Evolutionary conservation across 2,329 filamentous ascomycete species (phyloP), one percentile per base, ranked within the genome.

Genomic region (Colletotrichum chlorophyti): DNA sequence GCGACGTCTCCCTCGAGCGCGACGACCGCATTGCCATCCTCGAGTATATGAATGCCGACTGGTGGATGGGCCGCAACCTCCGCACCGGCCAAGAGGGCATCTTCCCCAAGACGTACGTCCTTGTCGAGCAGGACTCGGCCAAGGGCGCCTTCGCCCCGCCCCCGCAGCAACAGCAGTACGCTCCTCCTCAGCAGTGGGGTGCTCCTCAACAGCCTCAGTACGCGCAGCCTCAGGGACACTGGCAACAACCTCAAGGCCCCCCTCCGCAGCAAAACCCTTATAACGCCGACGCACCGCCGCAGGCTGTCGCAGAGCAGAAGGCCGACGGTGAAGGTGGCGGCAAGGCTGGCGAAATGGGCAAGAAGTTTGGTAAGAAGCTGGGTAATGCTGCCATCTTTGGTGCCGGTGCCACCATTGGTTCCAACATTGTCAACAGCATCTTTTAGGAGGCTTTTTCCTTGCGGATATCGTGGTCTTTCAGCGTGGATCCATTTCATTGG

Each of bases 31-130:
- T 98, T 65, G 83, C 86, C 58, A 90, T 98, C 19, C 85, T 87
- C 64, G 91, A 97, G 76, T 93, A 96, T 79, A 95, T 97, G 89
- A 98, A 98, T 76, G 86, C 88, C 62, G 93, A 98, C 75, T 98
- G 94, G 94, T 97, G 93, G 92, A 89, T 92, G 81, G 94, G 94
- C 65, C 86, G 85, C 66, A 97, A 96, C 75, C 80, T 89, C 69
- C 87, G 92, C 50, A 96, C 93, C 8, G 89, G 89, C 53, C 78
- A 85, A 65, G 91, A 96, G 76, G 94, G 94, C 67, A 97, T 98
- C 72, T 98, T 98, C 83, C 94, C 94, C n/a, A 86, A 89, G 66
- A 92, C 85, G 72, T 98, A 98, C 71, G 93, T 96, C 63, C 79
- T 91, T 48, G 76, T 90, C 48, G 87, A 93, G 66, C 82, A 89